Base-by-base conservation (phyloP, 2,329 filamentous ascomycete species). In the Penicillium griseofulvum region DNA sequence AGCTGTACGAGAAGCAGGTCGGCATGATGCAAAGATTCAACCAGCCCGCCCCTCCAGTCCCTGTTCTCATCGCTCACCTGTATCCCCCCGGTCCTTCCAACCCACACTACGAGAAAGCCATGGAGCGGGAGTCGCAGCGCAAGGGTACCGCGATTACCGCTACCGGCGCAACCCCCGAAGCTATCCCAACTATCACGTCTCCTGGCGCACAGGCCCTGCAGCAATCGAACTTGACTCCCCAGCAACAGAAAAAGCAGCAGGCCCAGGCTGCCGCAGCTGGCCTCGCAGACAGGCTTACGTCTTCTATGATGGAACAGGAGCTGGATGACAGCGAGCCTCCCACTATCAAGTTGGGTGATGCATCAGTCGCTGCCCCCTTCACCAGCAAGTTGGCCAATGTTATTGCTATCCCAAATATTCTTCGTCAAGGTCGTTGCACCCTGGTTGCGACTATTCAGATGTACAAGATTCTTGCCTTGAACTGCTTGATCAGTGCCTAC, bases 401-500 rank as follows among this genome's bases (percentile, higher is more conserved):
- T 56, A 85, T 99, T 66, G 94, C 94, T 36, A 91, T 99, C 55
- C 93, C 94, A 49, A 99, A 99, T 78, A 99, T 99, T 68, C 94
- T 99, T 68, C 90, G 94, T 55, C 94, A 99, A 78, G 94, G 94
- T 55, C 89, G 94, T 59, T 99, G 94, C 80, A 99, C 94, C 8
- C 85, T 99, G 19, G 94, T 99, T 52, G 94, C 94, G 31, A 99
- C 94, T 0, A 97, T 99, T 62, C 94, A 99, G 80, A 99, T 99
- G 93, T 99, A 99, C 86, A 99, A 97, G 83, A 99, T 99, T 67
- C 84, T 99, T 49, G 94, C 94, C 8, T 80, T 99, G 56, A 99
- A 99, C 81, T 99, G 94, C 73, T 81, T 99, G 65, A 99, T 99
- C 72, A 96, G 90, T 65, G 94, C 94, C 36, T 99, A 99, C 84